Evolutionary conservation across 306 rosid species (phyloP).

Genomic region (Cucurbita argyrosperma): DNA sequence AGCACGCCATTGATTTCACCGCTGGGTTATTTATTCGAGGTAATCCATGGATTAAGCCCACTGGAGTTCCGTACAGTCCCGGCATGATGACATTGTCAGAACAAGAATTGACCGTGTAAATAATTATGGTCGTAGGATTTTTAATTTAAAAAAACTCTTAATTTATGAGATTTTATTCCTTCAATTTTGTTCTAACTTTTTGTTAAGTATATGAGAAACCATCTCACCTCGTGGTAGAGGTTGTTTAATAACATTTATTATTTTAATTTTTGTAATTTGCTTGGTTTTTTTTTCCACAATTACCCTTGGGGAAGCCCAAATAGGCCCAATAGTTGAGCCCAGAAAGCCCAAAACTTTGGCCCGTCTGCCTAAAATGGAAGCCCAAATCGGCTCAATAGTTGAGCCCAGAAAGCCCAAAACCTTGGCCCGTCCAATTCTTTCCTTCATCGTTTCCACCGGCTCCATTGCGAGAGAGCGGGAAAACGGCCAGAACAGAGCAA

Average conservation of each 20-base stretch:
- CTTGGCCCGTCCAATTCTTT: not conserved
- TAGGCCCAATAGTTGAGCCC: not conserved
- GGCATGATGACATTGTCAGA: not conserved
- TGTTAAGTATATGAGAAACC: too few species aligned
- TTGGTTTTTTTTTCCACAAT: too few species aligned
- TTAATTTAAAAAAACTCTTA: too few species aligned
- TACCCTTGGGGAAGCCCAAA: not conserved
- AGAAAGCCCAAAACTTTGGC: not conserved
- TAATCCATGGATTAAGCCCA: conserved; percentile 36
- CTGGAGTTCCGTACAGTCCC: conserved; percentile 26
- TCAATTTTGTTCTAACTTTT: too few species aligned
- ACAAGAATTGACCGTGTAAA: not conserved
- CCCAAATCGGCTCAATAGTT: not conserved
- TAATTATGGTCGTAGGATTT: too few species aligned
- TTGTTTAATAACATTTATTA: too few species aligned
- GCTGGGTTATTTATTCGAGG: conserved; percentile 23
- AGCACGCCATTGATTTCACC: conserved; percentile 17
- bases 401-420: not conserved
- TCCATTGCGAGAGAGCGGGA: not conserved
- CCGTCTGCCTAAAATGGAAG: too few species aligned
- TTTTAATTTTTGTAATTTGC: too few species aligned
- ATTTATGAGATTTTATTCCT: not conserved
- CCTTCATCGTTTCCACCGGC: not conserved
- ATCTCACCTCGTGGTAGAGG: too few species aligned
- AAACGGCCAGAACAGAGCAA: not conserved